A percentile compares a stretch with the other conserved stretches of the same genome.
These are phyloP conservation scores for Chalciporus piperatus DNA, from an alignment of 768 basidiomycete genomes.

Conservation along the genomic window DNA sequence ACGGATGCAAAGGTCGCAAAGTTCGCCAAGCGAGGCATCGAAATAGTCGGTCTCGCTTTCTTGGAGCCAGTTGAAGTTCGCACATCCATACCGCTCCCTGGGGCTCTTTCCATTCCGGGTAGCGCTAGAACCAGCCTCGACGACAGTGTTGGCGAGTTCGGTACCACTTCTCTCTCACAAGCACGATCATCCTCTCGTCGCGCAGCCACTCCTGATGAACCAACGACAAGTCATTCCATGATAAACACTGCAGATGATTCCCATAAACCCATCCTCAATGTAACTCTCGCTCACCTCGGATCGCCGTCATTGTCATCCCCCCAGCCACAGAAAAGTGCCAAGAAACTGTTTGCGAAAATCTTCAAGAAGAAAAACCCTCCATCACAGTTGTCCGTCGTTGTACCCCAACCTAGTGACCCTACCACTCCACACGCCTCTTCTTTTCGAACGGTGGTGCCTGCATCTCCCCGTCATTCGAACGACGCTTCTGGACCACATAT, in stretches of 20 bases:
- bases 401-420: constrained; percentile 26
- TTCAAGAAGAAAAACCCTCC: constrained; percentile 56
- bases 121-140: constrained; percentile 33
- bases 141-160: constrained; percentile 20
- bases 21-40: constrained; percentile 69
- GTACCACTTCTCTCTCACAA: constrained; percentile 2
- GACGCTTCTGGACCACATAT: constrained; percentile 13
- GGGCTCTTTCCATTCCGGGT: constrained; percentile 7
- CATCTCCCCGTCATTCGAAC: constrained; percentile 8
- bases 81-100: constrained; percentile 23
- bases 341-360: constrained; percentile 63
- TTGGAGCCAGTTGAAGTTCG: constrained; percentile 81
- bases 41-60: constrained; percentile 74
- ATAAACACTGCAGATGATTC: not conserved
- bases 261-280: constrained; percentile 12
- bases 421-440: constrained; percentile 19
- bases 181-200: constrained; percentile 6
- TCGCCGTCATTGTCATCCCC: constrained; percentile 8
- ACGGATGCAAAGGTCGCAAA: constrained; percentile 84
- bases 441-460: not conserved
- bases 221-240: constrained; percentile 1
- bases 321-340: constrained; percentile 43
- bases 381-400: constrained; percentile 17
- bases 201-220: constrained; percentile 9
- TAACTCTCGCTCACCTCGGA: constrained; percentile 16